Conservation (phyloP, 768 basidiomycete species). For the Tylopilus plumbeoviolaceoides region DNA sequence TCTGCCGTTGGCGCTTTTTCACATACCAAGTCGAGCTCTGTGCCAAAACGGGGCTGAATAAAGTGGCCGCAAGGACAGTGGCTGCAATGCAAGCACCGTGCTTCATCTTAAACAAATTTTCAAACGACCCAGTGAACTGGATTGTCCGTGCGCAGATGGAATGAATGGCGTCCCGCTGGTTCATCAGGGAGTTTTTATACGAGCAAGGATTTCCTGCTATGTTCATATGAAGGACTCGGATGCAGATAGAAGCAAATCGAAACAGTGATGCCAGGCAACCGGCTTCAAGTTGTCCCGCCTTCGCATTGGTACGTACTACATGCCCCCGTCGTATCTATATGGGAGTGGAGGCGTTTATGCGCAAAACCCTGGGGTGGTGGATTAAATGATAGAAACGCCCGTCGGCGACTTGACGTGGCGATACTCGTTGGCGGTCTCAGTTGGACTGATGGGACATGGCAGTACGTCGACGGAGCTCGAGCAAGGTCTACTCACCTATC, state of each 20-base stretch:
- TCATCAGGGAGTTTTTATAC: slow-evolving; percentile 8
- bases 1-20: background rate
- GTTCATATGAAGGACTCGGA: no score
- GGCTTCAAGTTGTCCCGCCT: no score
- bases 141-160: no score
- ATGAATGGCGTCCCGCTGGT: background rate
- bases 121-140: background rate
- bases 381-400: background rate
- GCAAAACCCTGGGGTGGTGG: background rate
- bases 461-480: background rate
- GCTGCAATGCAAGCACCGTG: background rate
- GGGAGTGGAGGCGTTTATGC: background rate
- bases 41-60: slow-evolving; percentile 11
- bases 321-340: background rate
- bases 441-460: background rate
- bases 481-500: background rate
- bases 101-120: slow-evolving; percentile 16
- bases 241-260: background rate
- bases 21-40: slow-evolving; percentile 25
- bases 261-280: background rate
- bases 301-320: no score
- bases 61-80: slow-evolving; percentile 9
- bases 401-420: background rate
- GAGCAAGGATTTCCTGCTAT: background rate
- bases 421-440: background rate